Base-by-base conservation (phyloP, 345 rosid genomes). In the Schrenkiella parvula region DNA sequence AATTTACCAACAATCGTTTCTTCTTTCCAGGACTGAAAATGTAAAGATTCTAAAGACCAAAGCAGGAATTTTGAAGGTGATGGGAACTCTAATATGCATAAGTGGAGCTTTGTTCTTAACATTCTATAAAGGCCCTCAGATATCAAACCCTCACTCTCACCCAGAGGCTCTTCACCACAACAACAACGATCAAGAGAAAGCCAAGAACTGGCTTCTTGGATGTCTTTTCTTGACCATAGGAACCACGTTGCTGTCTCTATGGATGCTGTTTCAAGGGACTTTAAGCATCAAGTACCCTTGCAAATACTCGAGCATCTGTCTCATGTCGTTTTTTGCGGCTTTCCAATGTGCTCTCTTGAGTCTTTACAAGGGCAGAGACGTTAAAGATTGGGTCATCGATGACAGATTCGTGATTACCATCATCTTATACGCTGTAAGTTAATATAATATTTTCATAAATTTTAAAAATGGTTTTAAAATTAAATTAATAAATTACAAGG, bases 261-360 rank as follows among this genome's bases (percentile, higher is more conserved):
- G 90, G 90, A 84, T 86, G 77, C 22, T 88, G 19, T 80, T 86
- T 54, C 87, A 88, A 76, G 80, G 88, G n/a, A 82, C 19, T 18
- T 69, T 88, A 32, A 80, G 59, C 64, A 73, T 43, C 64, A 81
- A 78, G 43, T 88, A 78, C 31, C 90, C 93, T 3, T 85, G 82
- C 74, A 84, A 84, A 70, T 88, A 84, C 78, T 84, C 90, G 0
- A 82, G 88, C 78, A 85, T 87, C 8, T 83, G 85, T 26, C 79
- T 87, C 61, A 81, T 88, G 87, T 82, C 87, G 11, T 32, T 78
- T 71, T 86, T 86, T 1, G 90, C 87, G 12, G 68, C 86, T 29
- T 58, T 88, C 44, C 93, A 84, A 62, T 83, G 90, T 8, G 88
- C 87, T 48, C 60, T 80, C 18, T 72, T 88, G 41, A 79, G 86